Base-by-base conservation (phyloP, 1,284 basidiomycete genomes). In the Irpex sp. region DNA sequence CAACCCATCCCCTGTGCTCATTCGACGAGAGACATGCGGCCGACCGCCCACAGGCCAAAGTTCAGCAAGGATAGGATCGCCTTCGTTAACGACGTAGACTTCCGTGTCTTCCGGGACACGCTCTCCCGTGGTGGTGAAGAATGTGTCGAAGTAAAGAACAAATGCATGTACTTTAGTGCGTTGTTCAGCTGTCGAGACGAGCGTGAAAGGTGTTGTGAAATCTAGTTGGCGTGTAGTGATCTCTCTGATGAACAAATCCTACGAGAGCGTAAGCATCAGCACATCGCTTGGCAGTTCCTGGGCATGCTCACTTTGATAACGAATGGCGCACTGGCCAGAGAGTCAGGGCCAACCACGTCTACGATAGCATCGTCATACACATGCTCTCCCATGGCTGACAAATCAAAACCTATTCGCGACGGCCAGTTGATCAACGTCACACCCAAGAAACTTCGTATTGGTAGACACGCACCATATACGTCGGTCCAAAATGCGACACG, bases 61-160 rank as follows among this genome's bases (percentile, higher is more conserved):
- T 68, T 92, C 90, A 0, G 89, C 89, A 21, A 90, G 76, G n/a
- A 85, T 73, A 1, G 79, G 78, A 55, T 89, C 88, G 13, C 83
- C 83, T 31, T 86, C 82, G 60, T 81, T 81, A 51, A 85, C 76
- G 13, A 83, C 65, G 58, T 81, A 78, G 2, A 85, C 88, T n/a
- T 79, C 68, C 0, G 81, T 82, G 17, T 75, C 77, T 0, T 81
- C 77, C 0, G 84, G 72, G 3, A 92, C 76, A 5, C 84, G 84
- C 36, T 77, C 77, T 7, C 87, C 84, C 39, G 82, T 79, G 3
- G 82, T 75, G 1, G 88, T 88, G 81, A 98, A 97, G 81, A 95
- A 97, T 0, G 90, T 90, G 77, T 98, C 95, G 71, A 98, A 98
- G 78, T 95, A 95, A n/a, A 95, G 86, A 31, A 97, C 81, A 77